phyloP scores from a whole-genome alignment of 371 early-diverging fungal species.

The Rhizopus microsporus region DNA sequence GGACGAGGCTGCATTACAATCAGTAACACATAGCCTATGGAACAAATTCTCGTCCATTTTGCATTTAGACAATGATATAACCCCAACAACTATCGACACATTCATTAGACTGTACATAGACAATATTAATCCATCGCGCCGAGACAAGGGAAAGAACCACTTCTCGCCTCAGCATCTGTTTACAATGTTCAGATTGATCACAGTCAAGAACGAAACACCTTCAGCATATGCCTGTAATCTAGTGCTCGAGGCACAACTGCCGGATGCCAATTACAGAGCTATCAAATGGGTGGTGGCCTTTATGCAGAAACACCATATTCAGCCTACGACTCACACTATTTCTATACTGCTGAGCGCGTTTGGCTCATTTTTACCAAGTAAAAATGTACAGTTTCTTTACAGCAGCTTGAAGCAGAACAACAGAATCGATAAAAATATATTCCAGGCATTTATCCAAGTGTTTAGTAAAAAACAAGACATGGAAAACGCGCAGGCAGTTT shows the following conservation, averaged over 20 bases:
- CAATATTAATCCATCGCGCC: not conserved
- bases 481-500: slow-evolving; percentile 15
- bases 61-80: not conserved
- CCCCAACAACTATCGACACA: not conserved
- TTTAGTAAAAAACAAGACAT: slow-evolving; percentile 15
- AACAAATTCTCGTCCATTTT: not conserved
- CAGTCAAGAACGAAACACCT: slow-evolving; percentile 2
- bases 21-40: slow-evolving; percentile 12
- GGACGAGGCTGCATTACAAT: slow-evolving; percentile 2
- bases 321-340: slow-evolving; percentile 16
- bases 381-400: slow-evolving; percentile 10
- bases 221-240: slow-evolving; percentile 14
- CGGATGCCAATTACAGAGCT: not conserved
- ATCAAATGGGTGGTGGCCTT: slow-evolving; percentile 8
- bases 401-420: slow-evolving; percentile 6
- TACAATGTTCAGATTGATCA: slow-evolving; percentile 8
- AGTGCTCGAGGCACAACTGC: slow-evolving; percentile 8
- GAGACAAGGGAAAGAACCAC: not conserved
- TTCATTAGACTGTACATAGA: not conserved
- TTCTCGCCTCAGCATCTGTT: slow-evolving; percentile 2
- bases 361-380: slow-evolving; percentile 5
- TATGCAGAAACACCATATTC: slow-evolving; percentile 20
- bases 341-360: slow-evolving; percentile 13
- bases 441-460: slow-evolving; percentile 25
- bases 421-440: slow-evolving; percentile 19